Conservation (phyloP, 768 basidiomycete species). For the Postia placenta region DNA sequence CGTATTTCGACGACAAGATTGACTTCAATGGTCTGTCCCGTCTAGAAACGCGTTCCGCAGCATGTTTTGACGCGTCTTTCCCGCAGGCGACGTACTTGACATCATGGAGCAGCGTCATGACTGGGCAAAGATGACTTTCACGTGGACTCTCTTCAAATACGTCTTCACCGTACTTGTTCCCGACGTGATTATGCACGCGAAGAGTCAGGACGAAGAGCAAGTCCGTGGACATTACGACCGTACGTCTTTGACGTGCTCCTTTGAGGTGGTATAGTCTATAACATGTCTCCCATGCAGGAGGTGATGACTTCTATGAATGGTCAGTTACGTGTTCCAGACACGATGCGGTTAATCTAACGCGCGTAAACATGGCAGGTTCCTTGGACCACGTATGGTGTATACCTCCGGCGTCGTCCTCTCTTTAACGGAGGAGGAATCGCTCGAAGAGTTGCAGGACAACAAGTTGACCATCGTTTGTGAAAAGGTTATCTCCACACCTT, state of each 20-base stretch:
- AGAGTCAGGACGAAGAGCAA: constrained; percentile 89
- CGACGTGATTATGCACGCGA: constrained; percentile 91
- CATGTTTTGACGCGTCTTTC: background rate
- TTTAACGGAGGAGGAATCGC: constrained; percentile 64
- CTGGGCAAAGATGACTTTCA: constrained; percentile 91
- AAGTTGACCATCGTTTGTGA: constrained; percentile 94
- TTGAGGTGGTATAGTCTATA: no score
- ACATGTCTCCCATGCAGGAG: constrained; percentile 56
- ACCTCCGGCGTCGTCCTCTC: constrained; percentile 86
- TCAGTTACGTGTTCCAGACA: constrained; percentile 18
- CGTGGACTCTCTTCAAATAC: constrained; percentile 88
- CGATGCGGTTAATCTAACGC: background rate
- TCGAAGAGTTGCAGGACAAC: constrained; percentile 97
- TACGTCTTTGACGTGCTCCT: constrained; percentile 37
- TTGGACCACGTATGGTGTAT: constrained; percentile 95
- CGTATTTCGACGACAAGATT: constrained; percentile 93
- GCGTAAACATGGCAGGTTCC: constrained; percentile 53
- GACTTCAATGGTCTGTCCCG: constrained; percentile 80
- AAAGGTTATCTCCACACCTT: constrained; percentile 65
- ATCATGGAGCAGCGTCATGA: constrained; percentile 93
- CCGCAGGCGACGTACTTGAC: constrained; percentile 84
- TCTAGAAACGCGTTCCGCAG: constrained; percentile 5
- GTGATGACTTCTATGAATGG: constrained; percentile 96
- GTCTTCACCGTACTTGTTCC: constrained; percentile 84
- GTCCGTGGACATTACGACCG: constrained; percentile 95